phyloP scores from a whole-genome alignment of 371 early-diverging fungal species.

The Rhizopus arrhizus region DNA sequence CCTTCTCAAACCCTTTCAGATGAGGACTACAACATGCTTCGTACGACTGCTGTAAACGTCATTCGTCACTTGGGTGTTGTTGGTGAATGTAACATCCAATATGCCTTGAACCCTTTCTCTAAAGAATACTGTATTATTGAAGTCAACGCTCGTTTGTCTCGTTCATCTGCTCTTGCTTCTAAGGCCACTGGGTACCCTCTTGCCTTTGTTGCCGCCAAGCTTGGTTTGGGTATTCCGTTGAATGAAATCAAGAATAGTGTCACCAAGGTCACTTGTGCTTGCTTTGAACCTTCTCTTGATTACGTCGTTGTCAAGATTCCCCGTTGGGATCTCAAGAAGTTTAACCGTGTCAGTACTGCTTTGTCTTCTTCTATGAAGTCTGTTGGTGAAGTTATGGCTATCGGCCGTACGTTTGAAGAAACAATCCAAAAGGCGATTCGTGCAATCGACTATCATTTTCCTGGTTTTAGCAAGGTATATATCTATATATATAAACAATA shows the following conservation, averaged over 20 bases:
- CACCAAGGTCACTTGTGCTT: slow-evolving; percentile 92
- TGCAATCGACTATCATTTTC: slow-evolving; percentile 85
- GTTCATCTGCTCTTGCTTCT: slow-evolving; percentile 89
- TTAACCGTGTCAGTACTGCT: slow-evolving; percentile 84
- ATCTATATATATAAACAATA: slow-evolving; percentile 1
- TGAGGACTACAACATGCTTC: slow-evolving; percentile 95
- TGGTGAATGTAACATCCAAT: slow-evolving; percentile 98
- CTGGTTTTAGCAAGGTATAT: slow-evolving; percentile 74
- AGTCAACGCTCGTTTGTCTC: slow-evolving; percentile 94
- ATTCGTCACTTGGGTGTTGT: slow-evolving; percentile 90
- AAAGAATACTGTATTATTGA: slow-evolving; percentile 95
- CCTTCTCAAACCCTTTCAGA: slow-evolving; percentile 94
- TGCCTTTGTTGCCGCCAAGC: slow-evolving; percentile 97
- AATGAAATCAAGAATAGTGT: slow-evolving; percentile 89
- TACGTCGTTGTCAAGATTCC: slow-evolving; percentile 95
- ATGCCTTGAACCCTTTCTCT: slow-evolving; percentile 91
- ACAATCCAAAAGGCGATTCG: slow-evolving; percentile 95
- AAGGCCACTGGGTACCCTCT: slow-evolving; percentile 98
- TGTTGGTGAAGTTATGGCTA: slow-evolving; percentile 96
- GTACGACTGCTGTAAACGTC: slow-evolving; percentile 83
- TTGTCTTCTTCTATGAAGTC: slow-evolving; percentile 92
- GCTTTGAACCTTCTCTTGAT: slow-evolving; percentile 95
- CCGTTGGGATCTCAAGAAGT: slow-evolving; percentile 96
- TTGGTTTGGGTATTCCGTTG: slow-evolving; percentile 89
- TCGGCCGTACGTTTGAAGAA: slow-evolving; percentile 95